Evolutionary conservation across 2,329 filamentous ascomycete species (phyloP).

Genomic region (Verticillium isaacii): DNA sequence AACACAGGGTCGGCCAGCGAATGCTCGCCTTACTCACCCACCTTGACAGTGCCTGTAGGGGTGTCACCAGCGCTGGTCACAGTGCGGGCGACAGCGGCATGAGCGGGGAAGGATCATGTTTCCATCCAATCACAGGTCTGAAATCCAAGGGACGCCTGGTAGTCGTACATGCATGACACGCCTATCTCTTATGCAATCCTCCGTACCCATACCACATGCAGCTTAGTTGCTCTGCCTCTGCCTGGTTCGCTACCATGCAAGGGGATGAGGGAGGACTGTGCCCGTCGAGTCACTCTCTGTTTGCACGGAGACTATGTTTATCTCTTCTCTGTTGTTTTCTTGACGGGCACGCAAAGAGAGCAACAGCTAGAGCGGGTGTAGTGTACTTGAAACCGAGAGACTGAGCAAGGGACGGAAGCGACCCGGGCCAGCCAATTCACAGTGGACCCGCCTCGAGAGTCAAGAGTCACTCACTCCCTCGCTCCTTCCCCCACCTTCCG

Average conservation of each 20-base stretch:
- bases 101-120: slow-evolving; percentile 9
- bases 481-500: not conserved
- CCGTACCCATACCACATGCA: slow-evolving; percentile 8
- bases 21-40: not conserved
- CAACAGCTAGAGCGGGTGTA: not conserved
- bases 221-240: slow-evolving; percentile 2
- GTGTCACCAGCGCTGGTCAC: not conserved
- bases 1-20: not conserved
- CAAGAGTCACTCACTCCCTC: not conserved
- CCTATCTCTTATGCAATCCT: slow-evolving; percentile 4
- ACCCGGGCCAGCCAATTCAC: not conserved
- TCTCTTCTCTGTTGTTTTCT: not conserved
- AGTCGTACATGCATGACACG: slow-evolving; percentile 9
- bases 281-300: not conserved
- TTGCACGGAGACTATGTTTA: not conserved
- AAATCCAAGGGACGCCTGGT: not conserved
- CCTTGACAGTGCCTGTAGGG: not conserved
- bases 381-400: not conserved
- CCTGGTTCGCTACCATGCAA: not conserved
- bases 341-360: not conserved
- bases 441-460: not conserved
- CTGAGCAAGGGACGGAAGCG: not conserved
- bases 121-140: slow-evolving; percentile 6
- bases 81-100: slow-evolving; percentile 2
- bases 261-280: not conserved